phyloP scores from a whole-genome alignment of 352 stramenopile species.

The Globisporangium acanthophoron region DNA sequence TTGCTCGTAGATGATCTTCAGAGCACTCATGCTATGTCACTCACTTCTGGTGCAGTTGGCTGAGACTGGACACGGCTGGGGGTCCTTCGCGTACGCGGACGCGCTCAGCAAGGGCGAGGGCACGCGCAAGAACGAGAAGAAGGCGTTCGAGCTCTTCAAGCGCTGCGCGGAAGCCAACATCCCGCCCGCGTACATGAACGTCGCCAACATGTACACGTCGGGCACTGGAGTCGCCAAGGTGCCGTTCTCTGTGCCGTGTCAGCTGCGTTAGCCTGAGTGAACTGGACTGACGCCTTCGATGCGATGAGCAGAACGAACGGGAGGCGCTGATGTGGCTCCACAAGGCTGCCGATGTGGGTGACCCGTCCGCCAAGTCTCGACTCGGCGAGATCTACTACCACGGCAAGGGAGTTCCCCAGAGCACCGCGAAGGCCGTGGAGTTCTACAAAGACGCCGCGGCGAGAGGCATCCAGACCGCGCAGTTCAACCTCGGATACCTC shows the following conservation, averaged over 20 bases:
- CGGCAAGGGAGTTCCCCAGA: conserved; percentile 45
- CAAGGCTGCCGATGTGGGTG: conserved; percentile 67
- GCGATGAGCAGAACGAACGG: conserved; percentile 38
- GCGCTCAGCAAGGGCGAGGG: conserved; percentile 72
- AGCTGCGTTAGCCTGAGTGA: not conserved
- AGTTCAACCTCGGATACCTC: conserved; percentile 78
- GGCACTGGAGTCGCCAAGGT: conserved; percentile 73
- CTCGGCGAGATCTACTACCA: conserved; percentile 73
- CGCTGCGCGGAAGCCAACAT: conserved; percentile 56
- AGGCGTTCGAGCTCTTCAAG: conserved; percentile 77
- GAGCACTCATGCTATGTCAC: no score
- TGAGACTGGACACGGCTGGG: conserved; percentile 58
- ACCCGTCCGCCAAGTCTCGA: conserved; percentile 66
- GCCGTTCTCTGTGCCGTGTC: not conserved
- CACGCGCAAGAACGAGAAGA: conserved; percentile 63
- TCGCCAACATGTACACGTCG: conserved; percentile 78
- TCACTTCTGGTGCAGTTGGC: conserved; percentile 22
- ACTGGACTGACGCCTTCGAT: not conserved
- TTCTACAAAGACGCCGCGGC: conserved; percentile 67
- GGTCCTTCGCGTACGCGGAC: conserved; percentile 76
- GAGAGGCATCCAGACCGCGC: conserved; percentile 48
- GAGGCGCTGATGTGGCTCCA: conserved; percentile 69
- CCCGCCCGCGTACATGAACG: conserved; percentile 72
- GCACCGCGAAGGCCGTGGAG: conserved; percentile 48
- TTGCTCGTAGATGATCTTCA: no score